Evolutionary conservation across 306 rosid genomes (phyloP).

Genomic region (Inga oerstediana): DNA sequence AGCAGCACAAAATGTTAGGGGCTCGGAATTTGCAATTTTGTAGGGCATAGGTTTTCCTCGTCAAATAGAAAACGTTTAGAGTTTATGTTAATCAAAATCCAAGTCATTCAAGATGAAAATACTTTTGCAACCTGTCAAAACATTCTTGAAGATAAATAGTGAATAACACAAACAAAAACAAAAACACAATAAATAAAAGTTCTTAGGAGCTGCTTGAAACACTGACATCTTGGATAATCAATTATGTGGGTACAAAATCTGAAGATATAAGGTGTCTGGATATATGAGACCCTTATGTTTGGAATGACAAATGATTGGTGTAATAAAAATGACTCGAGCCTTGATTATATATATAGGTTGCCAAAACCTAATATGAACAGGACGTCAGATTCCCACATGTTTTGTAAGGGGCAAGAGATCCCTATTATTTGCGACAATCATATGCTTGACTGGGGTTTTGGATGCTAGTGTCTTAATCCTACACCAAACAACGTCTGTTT

Average conservation of each 20-base stretch:
- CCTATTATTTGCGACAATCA: not conserved
- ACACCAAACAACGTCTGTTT: not conserved
- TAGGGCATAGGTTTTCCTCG: not conserved
- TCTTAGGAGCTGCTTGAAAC: conserved; percentile 5
- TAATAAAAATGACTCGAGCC: not conserved
- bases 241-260: not conserved
- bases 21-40: not conserved
- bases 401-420: not conserved
- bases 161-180: conserved; percentile 1
- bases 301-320: not conserved
- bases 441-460: not conserved
- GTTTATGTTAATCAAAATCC: not conserved
- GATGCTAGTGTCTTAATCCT: not conserved
- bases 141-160: not conserved
- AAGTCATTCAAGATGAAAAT: conserved; percentile 12
- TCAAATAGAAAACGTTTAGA: conserved; percentile 16
- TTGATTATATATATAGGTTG: not conserved
- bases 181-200: not conserved
- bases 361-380: too few species aligned
- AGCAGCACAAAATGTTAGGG: not conserved
- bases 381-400: not conserved
- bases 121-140: not conserved
- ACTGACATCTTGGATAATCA: not conserved
- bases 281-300: not conserved
- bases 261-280: not conserved